phyloP scores from a whole-genome alignment of 208 protist species.

The Leishmania major region DNA sequence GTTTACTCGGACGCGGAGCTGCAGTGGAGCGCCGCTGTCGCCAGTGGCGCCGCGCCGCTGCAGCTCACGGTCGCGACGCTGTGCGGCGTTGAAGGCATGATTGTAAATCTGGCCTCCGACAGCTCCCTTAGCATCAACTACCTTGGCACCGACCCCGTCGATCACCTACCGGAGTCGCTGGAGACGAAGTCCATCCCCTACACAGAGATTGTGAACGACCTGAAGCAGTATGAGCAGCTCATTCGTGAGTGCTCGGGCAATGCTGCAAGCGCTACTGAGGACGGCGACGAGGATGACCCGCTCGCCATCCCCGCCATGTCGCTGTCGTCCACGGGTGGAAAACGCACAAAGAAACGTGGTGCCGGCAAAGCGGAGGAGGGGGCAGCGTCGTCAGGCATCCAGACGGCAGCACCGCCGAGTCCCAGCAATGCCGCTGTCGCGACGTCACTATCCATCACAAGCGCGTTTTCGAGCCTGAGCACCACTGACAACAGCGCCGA shows the following conservation, averaged over 20 bases:
- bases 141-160: conserved; percentile 93
- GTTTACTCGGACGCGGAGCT: conserved; percentile 86
- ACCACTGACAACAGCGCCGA: conserved; percentile 5
- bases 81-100: conserved; percentile 74
- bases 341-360: neutral
- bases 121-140: conserved; percentile 85
- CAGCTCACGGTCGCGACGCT: conserved; percentile 62
- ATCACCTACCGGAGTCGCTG: conserved; percentile 65
- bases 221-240: conserved; percentile 63
- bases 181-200: conserved; percentile 84
- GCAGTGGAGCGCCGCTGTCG: conserved; percentile 87
- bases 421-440: neutral
- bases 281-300: conserved; percentile 14
- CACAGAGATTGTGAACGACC: conserved; percentile 82
- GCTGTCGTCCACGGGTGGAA: neutral
- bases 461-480: conserved; percentile 10
- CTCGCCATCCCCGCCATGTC: neutral
- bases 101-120: conserved; percentile 71
- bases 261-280: neutral
- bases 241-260: conserved; percentile 49
- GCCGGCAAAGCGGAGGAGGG: neutral
- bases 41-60: conserved; percentile 45
- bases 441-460: conserved; percentile 10
- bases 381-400: neutral
- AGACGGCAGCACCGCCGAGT: neutral